Evolutionary conservation across 2,329 filamentous ascomycete genomes (phyloP).

Genomic region (Uncinocarpus reesii): DNA sequence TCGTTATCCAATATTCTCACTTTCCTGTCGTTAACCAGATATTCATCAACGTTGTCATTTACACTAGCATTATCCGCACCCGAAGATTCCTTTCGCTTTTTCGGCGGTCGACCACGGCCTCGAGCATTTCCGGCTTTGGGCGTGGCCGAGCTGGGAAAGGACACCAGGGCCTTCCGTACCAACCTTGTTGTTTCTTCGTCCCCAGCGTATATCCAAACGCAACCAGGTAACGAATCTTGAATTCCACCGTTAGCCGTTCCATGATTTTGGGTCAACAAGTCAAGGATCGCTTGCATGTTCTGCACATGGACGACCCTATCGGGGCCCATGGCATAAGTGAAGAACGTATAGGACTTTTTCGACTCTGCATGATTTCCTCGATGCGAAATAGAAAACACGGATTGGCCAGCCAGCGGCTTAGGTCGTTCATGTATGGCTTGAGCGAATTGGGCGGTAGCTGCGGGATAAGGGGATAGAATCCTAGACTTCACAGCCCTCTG

Average conservation of each 20-base stretch:
- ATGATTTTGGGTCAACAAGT: conserved; percentile 37
- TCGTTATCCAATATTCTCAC: conserved; percentile 70
- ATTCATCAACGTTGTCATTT: conserved; percentile 23
- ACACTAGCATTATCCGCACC: conserved; percentile 27
- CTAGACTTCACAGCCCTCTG: conserved; percentile 69
- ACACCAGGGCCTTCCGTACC: conserved; percentile 30
- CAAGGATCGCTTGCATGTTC: conserved; percentile 55
- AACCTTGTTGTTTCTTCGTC: conserved; percentile 48
- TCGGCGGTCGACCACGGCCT: conserved; percentile 21
- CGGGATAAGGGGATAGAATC: conserved; percentile 52
- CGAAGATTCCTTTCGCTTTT: conserved; percentile 39
- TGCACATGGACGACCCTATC: conserved; percentile 53
- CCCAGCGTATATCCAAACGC: conserved; percentile 55
- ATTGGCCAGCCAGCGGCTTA: conserved; percentile 53
- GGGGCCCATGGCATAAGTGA: conserved; percentile 69
- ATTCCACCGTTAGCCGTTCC: not conserved
- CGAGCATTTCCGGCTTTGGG: not conserved
- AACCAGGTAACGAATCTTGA: not conserved
- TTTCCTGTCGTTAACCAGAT: conserved; percentile 38
- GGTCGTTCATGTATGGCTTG: conserved; percentile 51
- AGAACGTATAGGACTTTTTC: conserved; percentile 64
- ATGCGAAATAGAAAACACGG: conserved; percentile 61
- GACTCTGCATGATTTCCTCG: conserved; percentile 54
- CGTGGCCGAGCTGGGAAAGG: not conserved
- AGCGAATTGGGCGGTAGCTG: conserved; percentile 45